A percentile compares a stretch with the other conserved stretches of the same genome.
Evolutionary conservation across 2,329 filamentous ascomycete genomes (phyloP).

Genomic region (Calonectria crousiana): DNA sequence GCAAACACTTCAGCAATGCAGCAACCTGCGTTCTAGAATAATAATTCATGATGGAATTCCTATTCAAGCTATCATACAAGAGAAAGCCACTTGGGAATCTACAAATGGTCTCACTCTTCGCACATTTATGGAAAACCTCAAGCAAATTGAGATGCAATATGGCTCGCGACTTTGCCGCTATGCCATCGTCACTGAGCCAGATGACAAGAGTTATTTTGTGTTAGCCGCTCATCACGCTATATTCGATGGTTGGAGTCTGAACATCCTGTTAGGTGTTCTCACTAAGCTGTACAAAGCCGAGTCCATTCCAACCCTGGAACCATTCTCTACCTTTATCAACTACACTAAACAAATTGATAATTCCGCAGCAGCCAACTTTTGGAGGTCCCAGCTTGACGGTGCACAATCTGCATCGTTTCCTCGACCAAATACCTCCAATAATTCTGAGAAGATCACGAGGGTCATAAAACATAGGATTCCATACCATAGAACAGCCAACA

Average conservation of each 20-base stretch:
- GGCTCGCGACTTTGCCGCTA: not conserved
- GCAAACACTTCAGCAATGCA: not conserved
- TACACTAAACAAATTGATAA: not conserved
- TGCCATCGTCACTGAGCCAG: not conserved
- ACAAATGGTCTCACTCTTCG: not conserved
- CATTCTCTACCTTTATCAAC: slow-evolving; percentile 13
- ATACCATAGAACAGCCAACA: slow-evolving; percentile 38
- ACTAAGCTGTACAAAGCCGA: not conserved
- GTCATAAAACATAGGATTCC: slow-evolving; percentile 59
- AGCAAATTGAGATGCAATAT: not conserved
- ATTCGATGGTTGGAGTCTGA: slow-evolving; percentile 40
- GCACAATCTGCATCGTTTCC: slow-evolving; percentile 6
- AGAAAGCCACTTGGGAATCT: not conserved
- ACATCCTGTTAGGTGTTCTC: not conserved
- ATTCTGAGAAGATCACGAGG: slow-evolving; percentile 42
- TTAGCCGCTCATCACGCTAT: slow-evolving; percentile 39
- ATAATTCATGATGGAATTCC: not conserved
- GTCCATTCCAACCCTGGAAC: not conserved
- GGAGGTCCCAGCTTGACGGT: not conserved
- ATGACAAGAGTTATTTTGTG: not conserved
- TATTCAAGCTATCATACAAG: not conserved
- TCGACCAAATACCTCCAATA: not conserved
- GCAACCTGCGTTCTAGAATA: not conserved
- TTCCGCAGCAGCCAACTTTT: not conserved
- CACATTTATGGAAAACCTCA: not conserved